Percentiles rank a stretch among this genome's conserved stretches.
Conservation (phyloP, 345 rosid species). For the Linum lewisii region DNA sequence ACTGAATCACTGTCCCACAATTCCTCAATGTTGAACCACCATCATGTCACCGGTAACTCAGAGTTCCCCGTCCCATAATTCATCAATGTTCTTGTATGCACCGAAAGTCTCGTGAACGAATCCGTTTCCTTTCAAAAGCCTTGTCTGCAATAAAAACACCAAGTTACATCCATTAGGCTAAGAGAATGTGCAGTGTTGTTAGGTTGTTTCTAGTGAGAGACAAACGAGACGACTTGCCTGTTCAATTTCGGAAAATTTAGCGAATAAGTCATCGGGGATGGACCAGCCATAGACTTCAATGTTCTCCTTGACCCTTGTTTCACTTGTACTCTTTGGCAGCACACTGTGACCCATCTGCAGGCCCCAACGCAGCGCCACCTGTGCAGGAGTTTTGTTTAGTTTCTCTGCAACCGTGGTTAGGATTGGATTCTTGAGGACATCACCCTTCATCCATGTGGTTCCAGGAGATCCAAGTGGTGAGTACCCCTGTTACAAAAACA, state of each 20-base stretch:
- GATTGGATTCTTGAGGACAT: constrained; percentile 4
- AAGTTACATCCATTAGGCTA: too few relatives aligned
- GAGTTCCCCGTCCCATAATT: constrained; percentile 45
- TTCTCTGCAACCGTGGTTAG: not conserved
- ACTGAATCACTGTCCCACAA: too few relatives aligned
- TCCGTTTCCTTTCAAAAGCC: constrained; percentile 19
- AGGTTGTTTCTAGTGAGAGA: not conserved
- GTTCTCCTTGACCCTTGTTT: constrained; percentile 7
- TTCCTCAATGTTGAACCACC: too few relatives aligned
- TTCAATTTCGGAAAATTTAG: constrained; percentile 10
- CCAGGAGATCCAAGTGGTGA: constrained; percentile 8
- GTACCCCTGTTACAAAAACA: constrained; percentile 20
- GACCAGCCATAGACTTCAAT: constrained; percentile 6
- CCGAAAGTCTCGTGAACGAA: constrained; percentile 34
- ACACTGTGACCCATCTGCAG: constrained; percentile 12
- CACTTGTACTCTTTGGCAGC: constrained; percentile 4
- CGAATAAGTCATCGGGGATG: constrained; percentile 1
- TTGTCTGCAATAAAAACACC: constrained; percentile 22
- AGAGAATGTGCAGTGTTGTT: not conserved
- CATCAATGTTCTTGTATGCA: constrained; percentile 31
- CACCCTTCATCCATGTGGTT: not conserved
- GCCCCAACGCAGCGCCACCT: constrained; percentile 7
- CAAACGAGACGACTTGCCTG: constrained; percentile 7
- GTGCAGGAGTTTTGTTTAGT: constrained; percentile 5
- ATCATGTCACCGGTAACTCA: not conserved